Base-by-base conservation (phyloP, 2,329 filamentous ascomycete species). In the Septoria linicola region DNA sequence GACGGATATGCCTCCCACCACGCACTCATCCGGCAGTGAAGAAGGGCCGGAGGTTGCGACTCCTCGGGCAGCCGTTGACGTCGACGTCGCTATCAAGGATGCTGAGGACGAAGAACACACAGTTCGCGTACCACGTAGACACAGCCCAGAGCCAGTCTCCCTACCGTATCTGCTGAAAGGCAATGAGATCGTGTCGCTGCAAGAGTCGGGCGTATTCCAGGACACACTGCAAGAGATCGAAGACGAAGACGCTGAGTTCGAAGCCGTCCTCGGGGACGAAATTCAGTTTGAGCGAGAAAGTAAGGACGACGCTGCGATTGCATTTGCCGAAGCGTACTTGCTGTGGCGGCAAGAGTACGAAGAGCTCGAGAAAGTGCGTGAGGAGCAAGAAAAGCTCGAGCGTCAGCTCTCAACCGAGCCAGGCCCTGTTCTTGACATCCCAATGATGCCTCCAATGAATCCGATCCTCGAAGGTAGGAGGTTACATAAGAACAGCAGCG, bases 401-500 rank as follows among this genome's bases (percentile, higher is more conserved):
- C 57, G 65, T 45, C 65, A 70, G 45, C 59, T 63, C 43, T 69
- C 66, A 14, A 53, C 56, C 7, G 69, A 71, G 39, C 63, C 65
- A 32, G 58, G 50, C 5, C 60, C 61, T 1, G 74, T 79, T 5
- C 73, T 77, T 11, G 83, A 85, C 36, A 61, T 66, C 7, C 49
- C 61, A 13, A 42, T 59, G 8, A 19, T 53, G 13, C 48, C 56
- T 5, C 45, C 59, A 4, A 36, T 52, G 10, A 63, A 61, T 53
- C 68, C 78, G 2, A 81, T 78, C 54, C 74, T 77, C 0, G 82
- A 87, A 65, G 59, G 65, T 4, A 73, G 80, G 54, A 73, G 80
- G 21, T 57, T 70, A 59, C 55, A 74, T 66, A 47, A 79, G 78
- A 87, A 83, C 65, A 83, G 81, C 11, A 87, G 84, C 13, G 87